Base-by-base conservation (phyloP, 2,329 filamentous ascomycete genomes). In the Botryosphaeria dothidea region DNA sequence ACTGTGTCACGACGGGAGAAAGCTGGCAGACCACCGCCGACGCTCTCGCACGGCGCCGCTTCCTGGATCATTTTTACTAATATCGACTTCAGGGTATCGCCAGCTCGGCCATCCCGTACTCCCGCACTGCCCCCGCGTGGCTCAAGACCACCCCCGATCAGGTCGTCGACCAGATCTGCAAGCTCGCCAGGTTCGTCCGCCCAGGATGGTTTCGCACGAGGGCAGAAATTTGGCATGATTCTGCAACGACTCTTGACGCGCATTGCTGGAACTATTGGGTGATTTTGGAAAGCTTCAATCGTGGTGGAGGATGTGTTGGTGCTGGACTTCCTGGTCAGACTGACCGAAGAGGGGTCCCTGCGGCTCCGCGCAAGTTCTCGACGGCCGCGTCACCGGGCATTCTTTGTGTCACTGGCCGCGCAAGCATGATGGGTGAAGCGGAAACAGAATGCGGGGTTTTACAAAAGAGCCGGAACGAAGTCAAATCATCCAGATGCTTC, bases 131-230 rank as follows among this genome's bases (percentile, higher is more conserved):
- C 71, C 94, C 95, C 69, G 88, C 93, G 74, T 99, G 95, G 95
- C 87, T 98, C 84, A 99, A 99, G 91, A 96, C 92, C 85, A 97
- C 93, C 75, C 93, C 95, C 80, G 93, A 97, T 78, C 92, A 96
- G 86, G 93, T 99, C 82, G 92, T 97, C 76, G 95, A 99, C 81
- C 93, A 98, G 86, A 99, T 99, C 86, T 93, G 91, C 86, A 96
- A 96, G 88, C 91, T 98, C 81, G 95, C 95, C 80, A 62, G 34
- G 56, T 60, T 21, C 27, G 56, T 60, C 25, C 29, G 17, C 38
- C 23, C 25, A 21, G 54, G 23, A 48, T 17, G 17, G n/a, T 9
- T 60, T 60, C 19, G 41, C 41, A 60, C 6, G 38, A 45, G 6
- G 41, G n/a, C n/a, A n/a, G 27, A 23, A 23, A 46, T 1, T 46